Conservation (phyloP, 2,329 filamentous ascomycete species). For the Leptographium radiaticola region DNA sequence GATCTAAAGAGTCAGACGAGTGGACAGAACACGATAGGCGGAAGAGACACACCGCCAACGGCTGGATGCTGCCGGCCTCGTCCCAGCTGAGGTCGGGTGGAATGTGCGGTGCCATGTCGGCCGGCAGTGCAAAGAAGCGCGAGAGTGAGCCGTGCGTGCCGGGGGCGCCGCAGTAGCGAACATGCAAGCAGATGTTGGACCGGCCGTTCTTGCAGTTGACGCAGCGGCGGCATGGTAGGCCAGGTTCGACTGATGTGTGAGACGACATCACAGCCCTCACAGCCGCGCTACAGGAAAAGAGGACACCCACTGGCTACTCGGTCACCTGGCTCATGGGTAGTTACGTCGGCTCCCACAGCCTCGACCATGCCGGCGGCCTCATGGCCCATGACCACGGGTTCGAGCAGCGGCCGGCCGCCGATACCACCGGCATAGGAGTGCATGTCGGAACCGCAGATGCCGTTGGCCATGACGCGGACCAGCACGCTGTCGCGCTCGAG, state of each 20-base stretch:
- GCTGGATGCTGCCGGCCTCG: constrained; percentile 83
- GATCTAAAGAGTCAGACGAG: constrained; percentile 20
- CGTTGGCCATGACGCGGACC: constrained; percentile 70
- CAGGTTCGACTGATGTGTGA: constrained; percentile 54
- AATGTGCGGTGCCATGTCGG: constrained; percentile 87
- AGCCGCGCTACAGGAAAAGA: background rate
- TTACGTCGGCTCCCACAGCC: constrained; percentile 52
- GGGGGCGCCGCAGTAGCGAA: constrained; percentile 85
- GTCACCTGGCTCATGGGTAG: constrained; percentile 55
- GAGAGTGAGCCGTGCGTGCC: constrained; percentile 80
- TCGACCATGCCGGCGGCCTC: constrained; percentile 67
- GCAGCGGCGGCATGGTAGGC: constrained; percentile 72
- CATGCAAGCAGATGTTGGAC: constrained; percentile 85
- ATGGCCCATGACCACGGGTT: constrained; percentile 66
- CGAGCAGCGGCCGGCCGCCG: constrained; percentile 68
- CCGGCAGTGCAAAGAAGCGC: constrained; percentile 69
- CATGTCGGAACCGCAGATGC: constrained; percentile 79
- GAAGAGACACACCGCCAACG: constrained; percentile 42
- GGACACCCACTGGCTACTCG: constrained; percentile 41
- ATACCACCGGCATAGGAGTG: constrained; percentile 88
- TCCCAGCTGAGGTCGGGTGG: constrained; percentile 63
- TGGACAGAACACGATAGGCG: background rate
- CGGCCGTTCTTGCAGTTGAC: constrained; percentile 62
- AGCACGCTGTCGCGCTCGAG: constrained; percentile 63
- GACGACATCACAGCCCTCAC: background rate